Evolutionary conservation across 2,329 filamentous ascomycete genomes (phyloP).

Genomic region (Alternaria viburni): DNA sequence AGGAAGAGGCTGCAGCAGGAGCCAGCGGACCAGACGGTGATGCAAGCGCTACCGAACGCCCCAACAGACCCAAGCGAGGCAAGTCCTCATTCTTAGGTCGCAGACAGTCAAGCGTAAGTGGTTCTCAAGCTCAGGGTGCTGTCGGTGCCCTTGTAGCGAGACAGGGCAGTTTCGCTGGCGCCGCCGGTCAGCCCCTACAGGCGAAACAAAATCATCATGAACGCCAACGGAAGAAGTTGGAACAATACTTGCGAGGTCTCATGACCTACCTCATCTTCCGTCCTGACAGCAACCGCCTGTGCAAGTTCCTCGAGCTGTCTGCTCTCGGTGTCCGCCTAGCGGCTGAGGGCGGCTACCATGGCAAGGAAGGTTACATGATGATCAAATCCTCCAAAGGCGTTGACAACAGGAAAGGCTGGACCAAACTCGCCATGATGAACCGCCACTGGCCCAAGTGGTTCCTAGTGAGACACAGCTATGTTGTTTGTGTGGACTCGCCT

Average conservation of each 20-base stretch:
- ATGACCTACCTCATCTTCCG: slow-evolving; percentile 97
- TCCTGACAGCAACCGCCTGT: slow-evolving; percentile 91
- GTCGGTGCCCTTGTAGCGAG: slow-evolving; percentile 32
- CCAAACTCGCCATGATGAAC: slow-evolving; percentile 77
- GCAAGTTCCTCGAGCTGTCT: slow-evolving; percentile 94
- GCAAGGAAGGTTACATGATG: slow-evolving; percentile 92
- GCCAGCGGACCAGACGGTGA: slow-evolving; percentile 67
- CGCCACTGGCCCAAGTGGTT: slow-evolving; percentile 97
- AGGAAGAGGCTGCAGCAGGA: slow-evolving; percentile 62
- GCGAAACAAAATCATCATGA: slow-evolving; percentile 72
- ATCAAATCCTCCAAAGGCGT: slow-evolving; percentile 91
- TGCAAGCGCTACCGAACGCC: slow-evolving; percentile 71
- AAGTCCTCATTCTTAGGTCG: slow-evolving; percentile 65
- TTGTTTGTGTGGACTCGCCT: slow-evolving; percentile 97
- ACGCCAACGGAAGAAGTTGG: slow-evolving; percentile 80
- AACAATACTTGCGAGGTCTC: slow-evolving; percentile 90
- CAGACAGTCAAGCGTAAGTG: slow-evolving; percentile 62
- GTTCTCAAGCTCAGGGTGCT: slow-evolving; percentile 33
- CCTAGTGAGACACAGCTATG: slow-evolving; percentile 94
- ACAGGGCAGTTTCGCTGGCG: slow-evolving; percentile 50
- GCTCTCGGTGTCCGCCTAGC: slow-evolving; percentile 91
- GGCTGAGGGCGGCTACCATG: slow-evolving; percentile 95
- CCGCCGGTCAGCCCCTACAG: slow-evolving; percentile 42
- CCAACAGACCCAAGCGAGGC: slow-evolving; percentile 58
- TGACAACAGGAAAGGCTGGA: slow-evolving; percentile 82